These are phyloP conservation scores for Geotrichum ghanense DNA, from an alignment of 805 yeast genomes.

Conservation along the genomic window DNA sequence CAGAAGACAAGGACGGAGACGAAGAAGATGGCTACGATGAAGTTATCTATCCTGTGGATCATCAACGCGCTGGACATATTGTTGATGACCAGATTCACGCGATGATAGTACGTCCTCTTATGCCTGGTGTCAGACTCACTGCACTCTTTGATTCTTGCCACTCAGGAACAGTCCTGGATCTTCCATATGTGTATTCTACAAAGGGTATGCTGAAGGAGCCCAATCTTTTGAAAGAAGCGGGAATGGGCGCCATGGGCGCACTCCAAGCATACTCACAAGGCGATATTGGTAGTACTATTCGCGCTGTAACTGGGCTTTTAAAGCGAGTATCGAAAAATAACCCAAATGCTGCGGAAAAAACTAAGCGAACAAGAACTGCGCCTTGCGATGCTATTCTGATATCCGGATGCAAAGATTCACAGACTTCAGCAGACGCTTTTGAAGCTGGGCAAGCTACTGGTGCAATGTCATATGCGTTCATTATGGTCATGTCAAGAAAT, in stretches of 20 bases:
- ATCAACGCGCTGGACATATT: constrained; percentile 52
- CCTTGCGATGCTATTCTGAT: constrained; percentile 69
- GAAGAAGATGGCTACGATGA: constrained; percentile 68
- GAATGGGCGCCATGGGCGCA: constrained; percentile 50
- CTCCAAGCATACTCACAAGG: constrained; percentile 50
- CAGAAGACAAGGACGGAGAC: constrained; percentile 57
- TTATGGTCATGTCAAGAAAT: constrained; percentile 46
- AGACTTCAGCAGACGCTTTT: constrained; percentile 72
- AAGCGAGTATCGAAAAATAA: constrained; percentile 27
- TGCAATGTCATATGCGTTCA: constrained; percentile 75
- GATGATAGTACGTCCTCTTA: constrained; percentile 56
- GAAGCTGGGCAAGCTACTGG: constrained; percentile 68
- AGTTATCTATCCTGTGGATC: constrained; percentile 65
- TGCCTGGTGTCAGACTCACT: constrained; percentile 64
- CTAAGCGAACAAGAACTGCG: constrained; percentile 47
- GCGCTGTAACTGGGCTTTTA: constrained; percentile 28
- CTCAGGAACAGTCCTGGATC: constrained; percentile 71
- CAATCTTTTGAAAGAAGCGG: constrained; percentile 63
- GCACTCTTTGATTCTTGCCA: constrained; percentile 81
- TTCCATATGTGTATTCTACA: constrained; percentile 72
- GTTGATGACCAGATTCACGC: constrained; percentile 68
- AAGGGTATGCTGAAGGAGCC: constrained; percentile 79
- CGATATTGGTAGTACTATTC: constrained; percentile 36
- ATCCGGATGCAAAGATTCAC: constrained; percentile 76
- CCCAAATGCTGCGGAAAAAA: constrained; percentile 28